These are phyloP conservation scores for Phytophthora ohioensis DNA, from an alignment of 352 stramenopile genomes.

Conservation along the genomic window DNA sequence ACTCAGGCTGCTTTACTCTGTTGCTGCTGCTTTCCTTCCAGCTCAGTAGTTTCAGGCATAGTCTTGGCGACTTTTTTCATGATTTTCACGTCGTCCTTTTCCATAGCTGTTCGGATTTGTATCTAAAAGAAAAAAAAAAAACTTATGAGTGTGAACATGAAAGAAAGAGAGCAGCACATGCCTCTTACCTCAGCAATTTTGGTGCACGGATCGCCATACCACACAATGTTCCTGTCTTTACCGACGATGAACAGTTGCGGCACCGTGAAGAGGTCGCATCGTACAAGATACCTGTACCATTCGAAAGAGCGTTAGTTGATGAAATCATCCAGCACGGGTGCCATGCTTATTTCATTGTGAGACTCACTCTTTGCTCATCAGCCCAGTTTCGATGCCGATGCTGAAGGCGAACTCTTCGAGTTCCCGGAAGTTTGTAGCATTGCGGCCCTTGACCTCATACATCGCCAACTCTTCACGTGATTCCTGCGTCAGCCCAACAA, in stretches of 20 bases:
- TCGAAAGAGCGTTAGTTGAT: constrained; percentile 8
- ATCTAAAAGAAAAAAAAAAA: not conserved
- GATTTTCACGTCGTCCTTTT: constrained; percentile 38
- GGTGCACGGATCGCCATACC: constrained; percentile 57
- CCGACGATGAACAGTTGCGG: constrained; percentile 69
- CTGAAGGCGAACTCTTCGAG: constrained; percentile 62
- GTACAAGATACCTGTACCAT: constrained; percentile 61
- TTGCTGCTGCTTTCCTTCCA: constrained; percentile 8
- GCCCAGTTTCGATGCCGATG: constrained; percentile 74
- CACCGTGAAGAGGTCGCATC: constrained; percentile 63
- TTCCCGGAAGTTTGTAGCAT: constrained; percentile 64
- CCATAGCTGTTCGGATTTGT: constrained; percentile 48
- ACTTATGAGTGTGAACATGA: not conserved
- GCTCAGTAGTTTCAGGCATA: not conserved
- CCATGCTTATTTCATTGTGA: constrained; percentile 5
- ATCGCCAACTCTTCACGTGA: constrained; percentile 64
- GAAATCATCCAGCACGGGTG: constrained; percentile 1
- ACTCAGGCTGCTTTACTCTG: constrained; percentile 34
- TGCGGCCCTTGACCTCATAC: constrained; percentile 67
- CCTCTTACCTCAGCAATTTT: constrained; percentile 48
- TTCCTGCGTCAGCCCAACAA: constrained; percentile 77
- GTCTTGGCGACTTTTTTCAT: not conserved
- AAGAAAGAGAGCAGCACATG: not conserved
- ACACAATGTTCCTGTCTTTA: constrained; percentile 66
- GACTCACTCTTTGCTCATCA: constrained; percentile 74